phyloP scores from a whole-genome alignment of 1,284 basidiomycete species.

The Agroathelia rolfsii region DNA sequence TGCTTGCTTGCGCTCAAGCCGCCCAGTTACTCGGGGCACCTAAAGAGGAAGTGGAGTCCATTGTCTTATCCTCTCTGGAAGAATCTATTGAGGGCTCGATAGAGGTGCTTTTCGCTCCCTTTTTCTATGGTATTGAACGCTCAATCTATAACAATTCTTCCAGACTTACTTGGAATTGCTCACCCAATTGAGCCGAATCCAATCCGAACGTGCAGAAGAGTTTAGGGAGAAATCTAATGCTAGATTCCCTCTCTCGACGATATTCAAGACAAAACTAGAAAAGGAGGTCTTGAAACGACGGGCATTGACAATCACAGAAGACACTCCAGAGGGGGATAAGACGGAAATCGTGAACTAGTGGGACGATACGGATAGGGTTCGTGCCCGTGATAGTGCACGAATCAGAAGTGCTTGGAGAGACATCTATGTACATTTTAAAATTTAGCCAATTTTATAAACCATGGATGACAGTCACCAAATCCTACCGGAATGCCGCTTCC shows the following conservation, averaged over 20 bases:
- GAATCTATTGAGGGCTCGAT: constrained; percentile 37
- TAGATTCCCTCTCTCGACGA: constrained; percentile 51
- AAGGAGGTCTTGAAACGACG: too few relatives aligned
- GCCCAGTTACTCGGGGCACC: constrained; percentile 35
- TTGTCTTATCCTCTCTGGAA: constrained; percentile 42
- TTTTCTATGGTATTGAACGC: constrained; percentile 1
- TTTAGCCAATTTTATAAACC: too few relatives aligned
- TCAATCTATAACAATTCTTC: not conserved
- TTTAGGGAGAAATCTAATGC: constrained; percentile 43
- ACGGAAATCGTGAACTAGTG: too few relatives aligned
- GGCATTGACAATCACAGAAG: too few relatives aligned
- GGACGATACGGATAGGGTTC: too few relatives aligned
- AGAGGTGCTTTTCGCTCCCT: constrained; percentile 32
- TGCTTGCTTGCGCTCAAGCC: constrained; percentile 55
- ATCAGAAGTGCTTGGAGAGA: too few relatives aligned
- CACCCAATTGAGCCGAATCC: constrained; percentile 35
- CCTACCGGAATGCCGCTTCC: too few relatives aligned
- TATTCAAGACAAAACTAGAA: constrained; percentile 61
- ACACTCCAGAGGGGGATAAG: too few relatives aligned
- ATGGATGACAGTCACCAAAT: too few relatives aligned
- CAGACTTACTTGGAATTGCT: constrained; percentile 41
- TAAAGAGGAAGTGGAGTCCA: constrained; percentile 46
- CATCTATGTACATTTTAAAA: too few relatives aligned
- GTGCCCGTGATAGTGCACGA: too few relatives aligned
- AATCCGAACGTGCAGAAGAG: constrained; percentile 45